Base-by-base conservation (phyloP, 2,329 filamentous ascomycete genomes). In the Pezicula carpinea region DNA sequence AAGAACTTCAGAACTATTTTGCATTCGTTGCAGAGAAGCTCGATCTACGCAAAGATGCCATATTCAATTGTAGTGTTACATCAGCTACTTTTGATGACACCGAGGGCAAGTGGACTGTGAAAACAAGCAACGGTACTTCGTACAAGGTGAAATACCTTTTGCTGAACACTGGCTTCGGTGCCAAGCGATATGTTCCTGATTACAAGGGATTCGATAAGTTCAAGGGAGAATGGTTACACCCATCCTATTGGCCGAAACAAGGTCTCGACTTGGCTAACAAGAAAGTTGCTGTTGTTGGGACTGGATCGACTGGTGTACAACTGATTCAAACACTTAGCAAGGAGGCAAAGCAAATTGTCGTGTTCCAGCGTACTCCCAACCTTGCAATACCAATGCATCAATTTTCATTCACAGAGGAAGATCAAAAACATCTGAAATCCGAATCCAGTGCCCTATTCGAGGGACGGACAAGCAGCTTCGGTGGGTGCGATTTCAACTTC, bases 1-100 rank as follows among this genome's bases (percentile, higher is more conserved):
- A 80, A 55, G 79, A 81, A 58, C 76, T 81, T 19, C 65, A 72
- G 66, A 62, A 64, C 15, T 80, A 81, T 52, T 66, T 82, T 3
- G 68, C 71, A 41, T 60, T 64, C 3, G 65, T 78, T 6, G 75
- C 75, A 2, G 66, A 74, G 50, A 75, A 79, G 49, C 73, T 74
- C 54, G 64, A 71, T 15, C 68, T 80, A 1, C 77, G 76, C 55
- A 70, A 70, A 43, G 72, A 81, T 56, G 73, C 80, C 39, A 71
- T 76, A 3, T 81, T 82, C 65, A 77, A 76, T 54, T 75, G 72
- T 0, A 63, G 66, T 0, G 75, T 81, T 5, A 65, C 75, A 26
- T 66, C 71, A 41, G 73, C 76, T 1, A 65, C 64, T 1, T 83
- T 77, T 79, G 70, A 80, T 49, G 76, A 80, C 15, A 57, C 52